phyloP scores from a whole-genome alignment of 192 early-diverging fungal genomes.

The Haplosporangium gracile region DNA sequence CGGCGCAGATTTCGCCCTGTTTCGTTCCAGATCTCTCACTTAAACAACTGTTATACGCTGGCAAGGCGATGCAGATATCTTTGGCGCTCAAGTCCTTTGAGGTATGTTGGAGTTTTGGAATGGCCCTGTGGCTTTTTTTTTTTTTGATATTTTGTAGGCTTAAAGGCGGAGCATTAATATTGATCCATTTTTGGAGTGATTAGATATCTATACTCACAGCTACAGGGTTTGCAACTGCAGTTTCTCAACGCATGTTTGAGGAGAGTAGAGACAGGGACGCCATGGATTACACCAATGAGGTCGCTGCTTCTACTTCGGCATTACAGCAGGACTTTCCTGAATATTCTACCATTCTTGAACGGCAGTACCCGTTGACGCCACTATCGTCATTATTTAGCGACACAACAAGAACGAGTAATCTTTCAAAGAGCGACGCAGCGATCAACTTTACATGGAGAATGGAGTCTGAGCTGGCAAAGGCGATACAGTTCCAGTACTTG shows the following conservation, averaged over 20 bases:
- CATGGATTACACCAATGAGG: background rate
- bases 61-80: slow-evolving; percentile 44
- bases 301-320: background rate
- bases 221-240: slow-evolving; percentile 1
- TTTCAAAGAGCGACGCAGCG: background rate
- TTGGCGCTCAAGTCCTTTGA: slow-evolving; percentile 18
- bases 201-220: background rate
- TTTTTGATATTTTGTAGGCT: no score
- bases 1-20: slow-evolving; percentile 19
- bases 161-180: background rate
- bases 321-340: background rate
- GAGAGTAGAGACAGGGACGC: background rate
- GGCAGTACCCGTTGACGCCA: slow-evolving; percentile 23
- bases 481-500: slow-evolving; percentile 34
- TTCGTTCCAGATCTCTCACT: slow-evolving; percentile 20
- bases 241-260: slow-evolving; percentile 19
- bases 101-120: background rate
- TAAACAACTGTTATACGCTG: slow-evolving; percentile 29
- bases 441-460: slow-evolving; percentile 27
- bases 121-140: no score
- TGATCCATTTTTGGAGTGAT: background rate
- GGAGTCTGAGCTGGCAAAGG: slow-evolving; percentile 11
- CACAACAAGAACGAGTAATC: background rate
- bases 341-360: slow-evolving; percentile 1
- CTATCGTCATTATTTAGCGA: background rate